phyloP scores from a whole-genome alignment of 2,329 filamentous ascomycete species.

The Calonectria pseudoreteaudii region DNA sequence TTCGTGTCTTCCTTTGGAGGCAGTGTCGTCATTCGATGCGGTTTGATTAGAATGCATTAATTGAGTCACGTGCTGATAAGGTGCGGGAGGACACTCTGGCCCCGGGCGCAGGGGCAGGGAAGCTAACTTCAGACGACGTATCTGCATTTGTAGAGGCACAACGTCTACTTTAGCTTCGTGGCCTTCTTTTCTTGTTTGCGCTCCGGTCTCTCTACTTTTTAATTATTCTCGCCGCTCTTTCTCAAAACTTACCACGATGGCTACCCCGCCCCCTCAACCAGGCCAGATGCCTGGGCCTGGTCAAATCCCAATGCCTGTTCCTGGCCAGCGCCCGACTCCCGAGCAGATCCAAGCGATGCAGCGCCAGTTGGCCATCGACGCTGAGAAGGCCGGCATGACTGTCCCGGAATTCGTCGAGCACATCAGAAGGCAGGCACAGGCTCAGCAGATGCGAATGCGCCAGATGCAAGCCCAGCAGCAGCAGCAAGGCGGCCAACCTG shows the following conservation, averaged over 20 bases:
- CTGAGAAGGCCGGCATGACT: constrained; percentile 84
- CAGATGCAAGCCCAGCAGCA: constrained; percentile 56
- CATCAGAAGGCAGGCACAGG: constrained; percentile 67
- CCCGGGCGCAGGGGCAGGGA: constrained; percentile 16
- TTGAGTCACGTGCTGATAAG: constrained; percentile 35
- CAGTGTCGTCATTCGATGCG: not conserved
- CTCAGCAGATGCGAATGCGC: constrained; percentile 63
- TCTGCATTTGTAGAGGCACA: constrained; percentile 10
- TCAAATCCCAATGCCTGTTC: constrained; percentile 49
- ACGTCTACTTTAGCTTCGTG: constrained; percentile 28
- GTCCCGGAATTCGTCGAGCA: constrained; percentile 86
- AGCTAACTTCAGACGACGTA: constrained; percentile 21
- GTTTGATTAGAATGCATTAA: not conserved
- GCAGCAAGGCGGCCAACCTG: constrained; percentile 52
- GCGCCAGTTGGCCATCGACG: constrained; percentile 83
- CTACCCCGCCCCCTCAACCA: constrained; percentile 43
- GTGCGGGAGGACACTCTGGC: constrained; percentile 29
- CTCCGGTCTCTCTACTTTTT: constrained; percentile 22
- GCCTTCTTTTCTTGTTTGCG: constrained; percentile 18
- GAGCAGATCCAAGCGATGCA: constrained; percentile 91
- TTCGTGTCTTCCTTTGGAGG: not conserved
- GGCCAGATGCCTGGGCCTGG: constrained; percentile 38
- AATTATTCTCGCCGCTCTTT: constrained; percentile 30
- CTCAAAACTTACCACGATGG: constrained; percentile 36
- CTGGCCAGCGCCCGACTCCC: constrained; percentile 72